Conservation (phyloP, 2,329 filamentous ascomycete genomes). For the Exophiala oligosperma region DNA sequence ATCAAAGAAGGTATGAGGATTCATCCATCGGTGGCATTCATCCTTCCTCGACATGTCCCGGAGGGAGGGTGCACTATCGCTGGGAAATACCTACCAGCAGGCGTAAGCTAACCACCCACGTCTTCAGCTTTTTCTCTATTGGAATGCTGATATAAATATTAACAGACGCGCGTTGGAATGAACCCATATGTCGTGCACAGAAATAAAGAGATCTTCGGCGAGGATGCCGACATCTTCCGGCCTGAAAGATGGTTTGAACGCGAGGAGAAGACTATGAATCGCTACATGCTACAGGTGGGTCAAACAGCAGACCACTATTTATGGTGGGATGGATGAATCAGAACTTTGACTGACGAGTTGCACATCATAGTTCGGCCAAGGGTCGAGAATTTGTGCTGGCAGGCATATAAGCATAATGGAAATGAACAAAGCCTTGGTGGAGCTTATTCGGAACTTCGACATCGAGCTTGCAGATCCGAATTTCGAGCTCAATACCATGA, state of each 20-base stretch:
- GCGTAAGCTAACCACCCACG: neutral
- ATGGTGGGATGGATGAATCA: neutral
- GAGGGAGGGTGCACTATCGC: neutral
- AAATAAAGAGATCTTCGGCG: constrained; percentile 52
- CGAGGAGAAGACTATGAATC: neutral
- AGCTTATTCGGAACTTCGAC: constrained; percentile 12
- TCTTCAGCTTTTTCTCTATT: neutral
- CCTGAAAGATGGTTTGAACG: constrained; percentile 55
- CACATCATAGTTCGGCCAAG: neutral
- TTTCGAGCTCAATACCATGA: neutral
- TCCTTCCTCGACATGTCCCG: neutral
- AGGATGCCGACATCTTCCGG: constrained; percentile 54
- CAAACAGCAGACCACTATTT: neutral
- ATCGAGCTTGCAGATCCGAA: constrained; percentile 9
- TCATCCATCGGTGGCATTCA: neutral
- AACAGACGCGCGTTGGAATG: neutral
- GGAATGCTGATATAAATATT: neutral
- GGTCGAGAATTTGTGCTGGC: neutral
- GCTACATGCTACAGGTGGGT: neutral
- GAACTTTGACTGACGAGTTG: neutral
- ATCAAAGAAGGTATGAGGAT: neutral
- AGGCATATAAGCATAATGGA: constrained; percentile 10
- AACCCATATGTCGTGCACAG: neutral
- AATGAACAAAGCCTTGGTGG: constrained; percentile 26
- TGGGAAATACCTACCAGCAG: neutral